Conservation (phyloP, 768 basidiomycete genomes). For the Pleurotus tuber-regium region DNA sequence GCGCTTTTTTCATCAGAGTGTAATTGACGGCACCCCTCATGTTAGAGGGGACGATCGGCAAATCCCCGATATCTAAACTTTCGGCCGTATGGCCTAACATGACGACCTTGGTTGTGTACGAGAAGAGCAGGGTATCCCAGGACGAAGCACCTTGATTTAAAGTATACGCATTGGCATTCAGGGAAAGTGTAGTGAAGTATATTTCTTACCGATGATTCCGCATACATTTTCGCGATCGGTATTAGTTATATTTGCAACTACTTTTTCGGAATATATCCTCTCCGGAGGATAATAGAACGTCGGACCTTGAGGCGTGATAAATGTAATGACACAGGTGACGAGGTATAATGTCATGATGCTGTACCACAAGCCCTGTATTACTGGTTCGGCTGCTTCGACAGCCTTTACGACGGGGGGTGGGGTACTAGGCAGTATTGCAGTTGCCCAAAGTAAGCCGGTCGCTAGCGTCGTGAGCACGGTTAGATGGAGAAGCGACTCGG, state of each 20-base stretch:
- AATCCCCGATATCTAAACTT: conserved; percentile 82
- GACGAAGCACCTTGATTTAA: conserved; percentile 46
- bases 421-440: conserved; percentile 56
- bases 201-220: conserved; percentile 51
- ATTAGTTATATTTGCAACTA: conserved; percentile 55
- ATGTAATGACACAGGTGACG: conserved; percentile 33
- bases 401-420: conserved; percentile 30
- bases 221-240: conserved; percentile 74
- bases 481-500: conserved; percentile 59
- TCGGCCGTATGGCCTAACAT: conserved; percentile 74
- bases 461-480: conserved; percentile 52
- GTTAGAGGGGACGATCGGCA: conserved; percentile 74
- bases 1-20: conserved; percentile 56
- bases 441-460: conserved; percentile 37
- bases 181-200: background rate
- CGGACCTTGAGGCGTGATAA: conserved; percentile 74
- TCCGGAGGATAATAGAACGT: conserved; percentile 71
- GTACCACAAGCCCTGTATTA: conserved; percentile 46
- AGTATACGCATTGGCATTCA: background rate
- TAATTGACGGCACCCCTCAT: conserved; percentile 72
- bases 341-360: conserved; percentile 48
- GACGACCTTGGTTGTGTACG: conserved; percentile 85
- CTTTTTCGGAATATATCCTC: conserved; percentile 73
- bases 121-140: conserved; percentile 71
- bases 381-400: conserved; percentile 18